Evolutionary conservation across 768 basidiomycete species (phyloP).

Genomic region (Phlebiopsis gigantea): DNA sequence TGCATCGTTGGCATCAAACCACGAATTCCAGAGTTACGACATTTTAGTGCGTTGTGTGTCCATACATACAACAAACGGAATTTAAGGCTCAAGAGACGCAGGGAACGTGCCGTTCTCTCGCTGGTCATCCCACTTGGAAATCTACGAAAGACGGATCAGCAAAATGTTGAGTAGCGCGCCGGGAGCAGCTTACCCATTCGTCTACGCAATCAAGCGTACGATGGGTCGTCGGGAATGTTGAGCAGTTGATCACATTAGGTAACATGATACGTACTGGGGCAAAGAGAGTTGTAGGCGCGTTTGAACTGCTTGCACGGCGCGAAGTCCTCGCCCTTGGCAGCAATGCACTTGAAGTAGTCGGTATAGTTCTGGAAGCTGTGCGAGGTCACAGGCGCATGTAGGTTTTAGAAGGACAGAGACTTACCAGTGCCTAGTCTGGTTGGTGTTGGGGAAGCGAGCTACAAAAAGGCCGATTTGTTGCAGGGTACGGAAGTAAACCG

Average conservation of each 20-base stretch:
- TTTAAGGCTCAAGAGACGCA: slow-evolving; percentile 77
- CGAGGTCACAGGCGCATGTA: not conserved
- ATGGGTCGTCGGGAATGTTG: too few relatives aligned
- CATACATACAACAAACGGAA: not conserved
- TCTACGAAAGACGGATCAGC: slow-evolving; percentile 39
- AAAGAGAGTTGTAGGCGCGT: slow-evolving; percentile 91
- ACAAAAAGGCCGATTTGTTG: slow-evolving; percentile 13
- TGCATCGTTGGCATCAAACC: not conserved
- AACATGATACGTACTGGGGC: slow-evolving; percentile 95
- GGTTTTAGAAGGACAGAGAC: slow-evolving; percentile 17
- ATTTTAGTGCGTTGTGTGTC: not conserved
- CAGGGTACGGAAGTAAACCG: slow-evolving; percentile 3
- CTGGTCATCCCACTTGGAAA: slow-evolving; percentile 90
- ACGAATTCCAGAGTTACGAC: not conserved
- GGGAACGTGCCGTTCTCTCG: slow-evolving; percentile 92
- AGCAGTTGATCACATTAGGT: too few relatives aligned
- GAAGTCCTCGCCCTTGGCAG: slow-evolving; percentile 97
- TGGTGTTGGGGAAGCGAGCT: slow-evolving; percentile 88
- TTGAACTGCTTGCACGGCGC: slow-evolving; percentile 99
- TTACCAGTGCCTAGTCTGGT: slow-evolving; percentile 97
- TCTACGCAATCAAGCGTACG: slow-evolving; percentile 52
- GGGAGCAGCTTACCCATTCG: slow-evolving; percentile 68
- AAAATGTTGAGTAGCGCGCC: not conserved
- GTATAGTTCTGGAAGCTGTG: slow-evolving; percentile 90
- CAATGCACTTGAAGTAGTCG: slow-evolving; percentile 97